Base-by-base conservation (phyloP, 371 early-diverging fungal species). In the Vairimorpha apis region DNA sequence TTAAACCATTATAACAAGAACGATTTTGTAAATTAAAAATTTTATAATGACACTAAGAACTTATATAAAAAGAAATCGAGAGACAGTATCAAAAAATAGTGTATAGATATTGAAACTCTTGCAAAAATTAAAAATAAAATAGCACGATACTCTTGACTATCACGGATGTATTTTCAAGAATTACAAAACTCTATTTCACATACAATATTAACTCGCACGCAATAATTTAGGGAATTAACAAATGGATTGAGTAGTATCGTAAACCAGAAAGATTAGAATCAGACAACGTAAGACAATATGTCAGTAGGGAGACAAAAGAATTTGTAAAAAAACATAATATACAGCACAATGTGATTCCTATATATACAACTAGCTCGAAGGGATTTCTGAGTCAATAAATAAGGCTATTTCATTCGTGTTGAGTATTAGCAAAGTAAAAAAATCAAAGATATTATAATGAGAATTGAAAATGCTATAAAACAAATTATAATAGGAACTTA, bases 271-370 rank as follows among this genome's bases (percentile, higher is more conserved):
- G 2, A 2, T 13, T 65, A 47, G 10, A 45, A 10, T 32, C 41
- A 7, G 65, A 65, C 32, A 29, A 65, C n/a, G 65, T 44, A 18
- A 44, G 41, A 23, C 49, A 65, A 23, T 65, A 45, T 65, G n/a
- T 41, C 2, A 65, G 65, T 29, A 65, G 47, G n/a, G 65, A 65
- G 35, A 27, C 45, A 30, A 23, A 45, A 4, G 27, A 47, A 30
- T 65, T 47, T n/a, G 43, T 29, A 27, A 44, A 10, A 12, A 41
- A 47, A 3, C 2, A 65, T 7, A 45, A 41, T 18, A 65, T 65
- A 27, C 43, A 27, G 5, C 5, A 65, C 13, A 65, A 7, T 4
- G 13, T 16, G 25, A 49, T 21, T 10, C 49, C 49, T 5, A 49
- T 49, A 21, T 49, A 49, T 21, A 10, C 8, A 10, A 10, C 49